Evolutionary conservation across 345 rosid genomes (phyloP).

Genomic region (Heritiera fomes): DNA sequence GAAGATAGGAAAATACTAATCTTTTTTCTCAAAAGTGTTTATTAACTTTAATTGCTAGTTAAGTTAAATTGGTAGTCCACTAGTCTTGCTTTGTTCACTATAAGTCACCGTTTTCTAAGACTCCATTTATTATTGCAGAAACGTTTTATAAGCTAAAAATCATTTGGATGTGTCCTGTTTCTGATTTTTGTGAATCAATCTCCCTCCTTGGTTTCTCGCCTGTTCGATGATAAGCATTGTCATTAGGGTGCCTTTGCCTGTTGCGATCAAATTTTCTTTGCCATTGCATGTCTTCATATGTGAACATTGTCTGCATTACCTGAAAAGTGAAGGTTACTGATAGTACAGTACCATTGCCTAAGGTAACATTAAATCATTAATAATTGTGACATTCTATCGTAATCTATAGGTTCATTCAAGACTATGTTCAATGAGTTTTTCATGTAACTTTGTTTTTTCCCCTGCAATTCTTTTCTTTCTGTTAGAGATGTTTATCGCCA

Average conservation of each 20-base stretch:
- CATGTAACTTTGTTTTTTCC: not conserved
- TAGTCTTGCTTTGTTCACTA: too few species aligned
- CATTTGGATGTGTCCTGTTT: not conserved
- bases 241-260: not conserved
- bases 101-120: not conserved
- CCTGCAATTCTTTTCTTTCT: slow-evolving; percentile 4
- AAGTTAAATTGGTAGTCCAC: not conserved
- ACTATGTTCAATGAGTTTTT: slow-evolving; percentile 5
- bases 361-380: slow-evolving; percentile 13
- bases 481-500: slow-evolving; percentile 17
- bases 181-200: not conserved
- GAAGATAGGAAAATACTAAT: not conserved
- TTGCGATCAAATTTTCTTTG: not conserved
- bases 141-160: not conserved
- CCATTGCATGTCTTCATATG: not conserved
- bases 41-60: not conserved
- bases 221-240: not conserved
- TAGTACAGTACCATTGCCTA: not conserved
- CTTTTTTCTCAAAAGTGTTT: not conserved
- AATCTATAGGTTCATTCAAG: not conserved
- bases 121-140: not conserved
- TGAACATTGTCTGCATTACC: not conserved
- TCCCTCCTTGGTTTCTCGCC: not conserved
- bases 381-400: not conserved
- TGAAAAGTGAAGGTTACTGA: slow-evolving; percentile 9